Evolutionary conservation across 108 stramenopile genomes (phyloP), one percentile per base, ranked within the genome.

Genomic region (Cyclotella distinguenda): DNA sequence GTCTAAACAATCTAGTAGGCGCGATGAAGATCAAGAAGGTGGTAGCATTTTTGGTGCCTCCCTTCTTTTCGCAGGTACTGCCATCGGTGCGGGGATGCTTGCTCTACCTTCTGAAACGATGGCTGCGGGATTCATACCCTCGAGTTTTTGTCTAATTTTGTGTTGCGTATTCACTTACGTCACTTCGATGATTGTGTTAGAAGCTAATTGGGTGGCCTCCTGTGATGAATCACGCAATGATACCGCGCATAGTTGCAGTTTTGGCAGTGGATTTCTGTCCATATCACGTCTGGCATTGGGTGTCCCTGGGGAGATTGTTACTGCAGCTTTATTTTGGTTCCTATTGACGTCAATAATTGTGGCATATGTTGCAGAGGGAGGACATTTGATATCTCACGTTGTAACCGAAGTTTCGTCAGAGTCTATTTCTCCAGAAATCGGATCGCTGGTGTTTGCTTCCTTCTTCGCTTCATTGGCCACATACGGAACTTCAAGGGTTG

Each of bases 261-360:
- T 26, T 56, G 60, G 67, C 21, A 64, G 52, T 32, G 62, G 63
- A 25, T 79, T 79, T 31, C 30, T 79, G 9, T 74, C 72, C 26
- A 63, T 74, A 27, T 60, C 78, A 26, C 47, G 53, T 34, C 61
- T 42, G 48, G 51, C 78, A 19, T 34, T 79, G 13, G 78, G 78
- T 30, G 36, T 57, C 3, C 30, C 60, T 12, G 78, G 78, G 27
- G 78, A 79, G 45, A 34, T 66, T 7, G 27, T 72, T 25, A 79
- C 78, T 13, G 78, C 70, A n/a, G 28, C 50, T 12, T 58, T 79
- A 26, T 79, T 79, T 63, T 79, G 78, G 78, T 79, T 79, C 45
- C 68, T 79, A 12, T 38, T 79, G 0, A 79, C 78, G 0, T 42
- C 78, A 0, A 74, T 79, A 16, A 58, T 74, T 16, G 78, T 79